Base-by-base conservation (phyloP, 306 rosid genomes). In the Rosa chinensis region DNA sequence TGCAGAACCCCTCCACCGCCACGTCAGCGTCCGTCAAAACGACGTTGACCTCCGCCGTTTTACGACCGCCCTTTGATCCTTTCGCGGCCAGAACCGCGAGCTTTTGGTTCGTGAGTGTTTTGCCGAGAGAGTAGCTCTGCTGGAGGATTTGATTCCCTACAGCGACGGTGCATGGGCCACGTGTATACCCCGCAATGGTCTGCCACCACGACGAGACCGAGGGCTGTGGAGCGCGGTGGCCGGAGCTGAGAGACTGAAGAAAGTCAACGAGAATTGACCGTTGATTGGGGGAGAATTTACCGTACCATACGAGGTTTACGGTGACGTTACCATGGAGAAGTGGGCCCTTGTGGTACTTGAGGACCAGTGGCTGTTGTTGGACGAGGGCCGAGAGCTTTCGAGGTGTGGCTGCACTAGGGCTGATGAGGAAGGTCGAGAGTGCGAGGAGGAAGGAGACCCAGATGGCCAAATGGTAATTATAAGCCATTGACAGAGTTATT, bases 311-410 rank as follows among this genome's bases (percentile, higher is more conserved):
- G 42, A 83, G 16, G 23, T 75, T 83, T 13, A 83, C 66, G 39
- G 83, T 79, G 83, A 70, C 13, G 63, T 74, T 83, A 21, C 83
- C 81, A 5, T 48, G 64, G 6, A 83, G 83, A 49, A 83, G 81
- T 21, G 83, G 86, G n/a, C 86, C 83, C 0, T 75, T 68, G 80
- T 83, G 83, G 78, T 79, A 83, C 11, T 79, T 75, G 66, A 83
- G 86, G 20, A 70, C 53, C 0, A 72, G 52, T 0, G 76, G 69
- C n/a, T 61, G 83, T 4, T 78, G 70, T 45, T 76, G 55, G 12
- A 85, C 86, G 5, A 78, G 77, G 32, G 81, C 78, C 8, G 73
- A 44, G 10, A 85, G 82, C 76, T 53, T 77, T 21, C 79, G 74
- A 0, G 50, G 7, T 5, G 73, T 16, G 77, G 81, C 64, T 4